A percentile compares a stretch with the other conserved stretches of the same genome.
Conservation (phyloP, 192 early-diverging fungal species). For the Chytriomyces sp. region DNA sequence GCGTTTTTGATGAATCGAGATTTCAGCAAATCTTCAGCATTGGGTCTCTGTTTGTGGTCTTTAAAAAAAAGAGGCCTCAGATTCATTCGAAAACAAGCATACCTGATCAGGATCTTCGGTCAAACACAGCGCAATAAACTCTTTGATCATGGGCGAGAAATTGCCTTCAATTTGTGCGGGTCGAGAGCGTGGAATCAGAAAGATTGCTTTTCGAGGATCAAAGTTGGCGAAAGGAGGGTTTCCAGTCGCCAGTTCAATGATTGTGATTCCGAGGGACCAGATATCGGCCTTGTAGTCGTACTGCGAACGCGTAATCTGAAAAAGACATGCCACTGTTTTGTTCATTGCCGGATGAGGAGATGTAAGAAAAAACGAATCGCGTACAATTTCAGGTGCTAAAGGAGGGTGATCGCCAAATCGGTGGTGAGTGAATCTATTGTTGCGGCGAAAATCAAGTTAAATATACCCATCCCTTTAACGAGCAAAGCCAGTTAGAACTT, state of each 20-base stretch:
- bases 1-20: constrained; percentile 73
- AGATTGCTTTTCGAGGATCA: constrained; percentile 87
- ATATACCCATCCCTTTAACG: constrained; percentile 29
- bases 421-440: not conserved
- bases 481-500: not conserved
- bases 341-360: not conserved
- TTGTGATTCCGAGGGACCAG: constrained; percentile 98
- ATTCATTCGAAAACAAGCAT: not conserved
- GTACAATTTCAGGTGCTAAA: not conserved
- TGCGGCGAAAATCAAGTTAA: not conserved
- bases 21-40: constrained; percentile 85
- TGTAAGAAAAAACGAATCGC: not conserved
- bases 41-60: constrained; percentile 66
- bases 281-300: constrained; percentile 83
- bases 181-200: constrained; percentile 81
- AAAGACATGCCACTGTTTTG: not conserved
- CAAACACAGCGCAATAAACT: constrained; percentile 87
- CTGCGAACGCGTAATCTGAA: constrained; percentile 28
- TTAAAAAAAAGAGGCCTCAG: no score
- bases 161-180: constrained; percentile 81
- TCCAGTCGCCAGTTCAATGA: constrained; percentile 95
- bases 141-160: constrained; percentile 80
- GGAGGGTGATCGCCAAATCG: not conserved
- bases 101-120: constrained; percentile 74
- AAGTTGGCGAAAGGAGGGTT: constrained; percentile 92